These are phyloP conservation scores for Vickermania ingenoplastis DNA, from an alignment of 208 protist genomes.

Conservation along the genomic window DNA sequence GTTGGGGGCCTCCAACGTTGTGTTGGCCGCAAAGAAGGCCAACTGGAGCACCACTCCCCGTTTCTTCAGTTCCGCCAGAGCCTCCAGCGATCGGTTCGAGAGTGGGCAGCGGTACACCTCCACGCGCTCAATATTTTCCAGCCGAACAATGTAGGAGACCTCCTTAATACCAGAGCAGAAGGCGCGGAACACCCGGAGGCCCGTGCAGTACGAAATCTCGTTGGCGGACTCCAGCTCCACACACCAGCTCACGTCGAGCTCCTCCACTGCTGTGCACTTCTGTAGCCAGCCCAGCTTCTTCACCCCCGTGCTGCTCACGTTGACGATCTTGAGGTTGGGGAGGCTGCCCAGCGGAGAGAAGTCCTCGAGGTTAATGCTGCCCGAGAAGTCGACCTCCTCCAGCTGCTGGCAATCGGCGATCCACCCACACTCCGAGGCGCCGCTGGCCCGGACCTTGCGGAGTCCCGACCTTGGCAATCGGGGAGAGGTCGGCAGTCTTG, in stretches of 20 bases:
- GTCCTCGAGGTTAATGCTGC: background rate
- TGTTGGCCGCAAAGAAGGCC: background rate
- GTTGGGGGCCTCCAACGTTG: background rate
- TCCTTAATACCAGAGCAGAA: background rate
- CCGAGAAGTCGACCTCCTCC: conserved; percentile 5
- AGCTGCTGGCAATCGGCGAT: background rate
- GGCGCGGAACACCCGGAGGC: background rate
- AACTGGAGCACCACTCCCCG: background rate
- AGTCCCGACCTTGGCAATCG: background rate
- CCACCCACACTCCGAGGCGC: background rate
- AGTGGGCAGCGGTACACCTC: background rate
- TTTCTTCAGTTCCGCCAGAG: background rate
- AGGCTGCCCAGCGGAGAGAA: background rate
- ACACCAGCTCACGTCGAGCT: background rate
- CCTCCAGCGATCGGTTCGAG: background rate
- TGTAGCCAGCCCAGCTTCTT: background rate
- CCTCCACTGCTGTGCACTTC: background rate
- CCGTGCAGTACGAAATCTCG: background rate
- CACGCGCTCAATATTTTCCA: background rate
- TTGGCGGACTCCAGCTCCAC: background rate
- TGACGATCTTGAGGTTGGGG: background rate
- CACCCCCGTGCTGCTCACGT: background rate
- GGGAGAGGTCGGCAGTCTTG: background rate
- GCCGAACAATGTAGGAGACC: background rate
- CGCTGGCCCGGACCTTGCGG: background rate